Base-by-base conservation (phyloP, 2,329 filamentous ascomycete genomes). In the Massarina eburnea region DNA sequence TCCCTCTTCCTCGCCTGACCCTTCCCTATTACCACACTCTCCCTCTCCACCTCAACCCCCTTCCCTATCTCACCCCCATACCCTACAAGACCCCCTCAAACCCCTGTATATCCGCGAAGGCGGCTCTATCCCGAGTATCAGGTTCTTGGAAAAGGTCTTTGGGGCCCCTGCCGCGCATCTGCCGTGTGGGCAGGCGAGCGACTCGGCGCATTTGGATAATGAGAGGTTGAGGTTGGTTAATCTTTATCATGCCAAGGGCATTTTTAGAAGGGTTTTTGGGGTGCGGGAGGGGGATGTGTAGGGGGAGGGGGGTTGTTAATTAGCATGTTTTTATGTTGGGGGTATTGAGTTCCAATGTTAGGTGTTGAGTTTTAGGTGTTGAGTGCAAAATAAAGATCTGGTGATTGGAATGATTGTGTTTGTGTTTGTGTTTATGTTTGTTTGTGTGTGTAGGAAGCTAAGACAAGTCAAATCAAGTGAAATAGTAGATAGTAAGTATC, bases 81-180 rank as follows among this genome's bases (percentile, higher is more conserved):
- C 35, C 53, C 21, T 2, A 9, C 19, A 38, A 14, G n/a, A 38
- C 17, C 35, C 35, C 20, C 8, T 75, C 7, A 87, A 85, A 58
- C 92, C 91, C 0, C 77, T 99, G 3, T 97, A 95, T 67, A 99
- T 99, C 57, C 83, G 94, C 8, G 94, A 99, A 71, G 94, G 94
- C 10, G 94, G 94, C 4, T 95, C 88, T 0, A 99, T 99, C 57
- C 94, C 94, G 0, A 89, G 89, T 0, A 97, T 97, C 45, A 78
- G 94, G 5, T 97, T 97, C 64, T 67, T 97, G 29, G 92, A 97
- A 69, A 96, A 96, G 73, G 90, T 95, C 61, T 96, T 97, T 64
- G 80, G 80, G 2, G 94, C 94, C 0, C 91, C 91, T 0, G 92
- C 94, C 0, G 92, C 92, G 1, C 91, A 97, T 69, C 73, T 99